Conservation (phyloP, 495 filamentous ascomycete genomes). For the Clohesyomyces aquaticus region DNA sequence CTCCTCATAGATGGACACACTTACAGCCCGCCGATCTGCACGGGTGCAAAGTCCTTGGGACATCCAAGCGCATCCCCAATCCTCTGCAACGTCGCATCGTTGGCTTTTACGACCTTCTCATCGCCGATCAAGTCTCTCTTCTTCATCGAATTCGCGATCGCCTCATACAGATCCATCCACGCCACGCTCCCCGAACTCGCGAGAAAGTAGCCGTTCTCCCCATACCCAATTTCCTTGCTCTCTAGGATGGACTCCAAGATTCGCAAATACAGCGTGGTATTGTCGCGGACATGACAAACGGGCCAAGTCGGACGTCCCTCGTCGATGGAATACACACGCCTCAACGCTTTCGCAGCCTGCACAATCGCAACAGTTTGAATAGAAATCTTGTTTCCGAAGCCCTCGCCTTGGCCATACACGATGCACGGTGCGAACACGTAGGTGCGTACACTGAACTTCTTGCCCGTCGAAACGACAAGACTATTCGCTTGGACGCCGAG, state of each 20-base stretch:
- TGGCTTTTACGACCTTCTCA: conserved; percentile 42
- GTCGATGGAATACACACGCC: conserved; percentile 50
- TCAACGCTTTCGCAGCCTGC: conserved; percentile 46
- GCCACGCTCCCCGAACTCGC: conserved; percentile 52
- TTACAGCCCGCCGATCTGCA: conserved; percentile 51
- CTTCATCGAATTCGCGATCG: conserved; percentile 49
- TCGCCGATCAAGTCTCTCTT: conserved; percentile 48
- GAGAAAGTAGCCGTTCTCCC: conserved; percentile 56
- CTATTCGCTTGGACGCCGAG: conserved; percentile 47
- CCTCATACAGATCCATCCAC: conserved; percentile 55
- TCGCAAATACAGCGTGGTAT: conserved; percentile 50
- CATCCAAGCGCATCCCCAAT: conserved; percentile 48
- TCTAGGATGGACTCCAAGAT: conserved; percentile 52
- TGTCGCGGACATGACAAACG: conserved; percentile 54
- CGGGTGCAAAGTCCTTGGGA: conserved; percentile 43
- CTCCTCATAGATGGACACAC: conserved; percentile 22
- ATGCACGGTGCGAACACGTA: conserved; percentile 55
- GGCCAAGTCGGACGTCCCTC: conserved; percentile 53
- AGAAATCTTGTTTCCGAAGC: conserved; percentile 55
- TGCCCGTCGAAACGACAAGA: conserved; percentile 48
- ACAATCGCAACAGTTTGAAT: conserved; percentile 57
- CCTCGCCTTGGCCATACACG: conserved; percentile 51
- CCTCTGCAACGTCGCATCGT: conserved; percentile 43
- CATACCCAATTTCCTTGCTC: conserved; percentile 46
- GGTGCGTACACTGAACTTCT: conserved; percentile 48